Percentiles rank a stretch among this genome's conserved stretches.
Conservation (phyloP, 257 asterid species). For the Forsythia viridissima region DNA sequence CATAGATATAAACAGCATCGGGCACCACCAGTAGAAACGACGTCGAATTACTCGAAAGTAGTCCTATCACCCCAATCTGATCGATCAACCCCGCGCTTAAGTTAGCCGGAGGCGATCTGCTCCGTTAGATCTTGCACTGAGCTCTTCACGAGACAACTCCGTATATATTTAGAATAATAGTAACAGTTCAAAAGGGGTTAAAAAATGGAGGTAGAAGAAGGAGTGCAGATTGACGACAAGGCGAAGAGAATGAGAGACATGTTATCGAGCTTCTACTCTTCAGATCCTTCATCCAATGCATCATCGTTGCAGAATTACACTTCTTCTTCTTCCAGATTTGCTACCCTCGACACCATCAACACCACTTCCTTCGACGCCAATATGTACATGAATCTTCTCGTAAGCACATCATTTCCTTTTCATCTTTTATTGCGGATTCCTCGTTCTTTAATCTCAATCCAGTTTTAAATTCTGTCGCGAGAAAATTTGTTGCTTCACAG, state of each 20-base stretch:
- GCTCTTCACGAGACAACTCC: background rate
- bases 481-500: background rate
- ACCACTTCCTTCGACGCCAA: slow-evolving; percentile 85
- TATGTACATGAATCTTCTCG: slow-evolving; percentile 97
- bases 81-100: background rate
- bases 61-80: background rate
- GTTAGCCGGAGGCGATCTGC: background rate
- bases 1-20: background rate
- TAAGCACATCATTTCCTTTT: slow-evolving; percentile 29
- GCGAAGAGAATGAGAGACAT: slow-evolving; percentile 98
- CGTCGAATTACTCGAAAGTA: background rate
- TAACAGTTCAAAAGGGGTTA: background rate
- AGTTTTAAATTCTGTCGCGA: background rate
- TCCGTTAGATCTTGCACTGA: background rate
- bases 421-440: background rate
- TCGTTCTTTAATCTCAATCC: background rate
- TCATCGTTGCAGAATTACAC: slow-evolving; percentile 37
- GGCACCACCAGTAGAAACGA: background rate
- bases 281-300: slow-evolving; percentile 63
- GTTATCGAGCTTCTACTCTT: slow-evolving; percentile 84
- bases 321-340: slow-evolving; percentile 68
- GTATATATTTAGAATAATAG: background rate
- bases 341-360: slow-evolving; percentile 93
- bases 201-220: slow-evolving; percentile 67
- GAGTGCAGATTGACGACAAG: slow-evolving; percentile 75